phyloP scores from a whole-genome alignment of 345 rosid species.

The Nephelium lappaceum region DNA sequence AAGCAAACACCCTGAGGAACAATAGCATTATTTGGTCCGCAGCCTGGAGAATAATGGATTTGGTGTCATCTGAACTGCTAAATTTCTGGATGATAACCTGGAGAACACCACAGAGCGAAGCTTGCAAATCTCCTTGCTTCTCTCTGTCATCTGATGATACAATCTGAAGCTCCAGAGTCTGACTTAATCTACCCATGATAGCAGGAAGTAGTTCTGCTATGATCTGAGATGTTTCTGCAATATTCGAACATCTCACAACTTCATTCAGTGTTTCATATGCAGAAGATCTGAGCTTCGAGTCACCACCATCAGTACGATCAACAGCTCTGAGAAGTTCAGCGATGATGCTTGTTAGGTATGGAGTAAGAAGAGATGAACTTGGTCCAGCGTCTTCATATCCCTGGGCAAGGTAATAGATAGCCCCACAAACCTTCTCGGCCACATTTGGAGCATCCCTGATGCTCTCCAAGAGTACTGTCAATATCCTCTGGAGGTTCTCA shows the following conservation, averaged over 20 bases:
- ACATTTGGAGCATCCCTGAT: constrained; percentile 79
- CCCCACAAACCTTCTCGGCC: constrained; percentile 94
- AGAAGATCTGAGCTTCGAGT: constrained; percentile 77
- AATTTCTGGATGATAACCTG: constrained; percentile 94
- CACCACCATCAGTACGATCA: constrained; percentile 69
- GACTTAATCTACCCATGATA: constrained; percentile 69
- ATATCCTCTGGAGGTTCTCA: constrained; percentile 63
- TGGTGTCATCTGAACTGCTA: constrained; percentile 64
- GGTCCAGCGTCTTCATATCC: constrained; percentile 83
- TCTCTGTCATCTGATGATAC: constrained; percentile 80
- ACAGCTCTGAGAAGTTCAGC: constrained; percentile 65
- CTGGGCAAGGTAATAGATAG: constrained; percentile 90
- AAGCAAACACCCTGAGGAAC: constrained; percentile 82
- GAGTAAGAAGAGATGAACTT: constrained; percentile 67
- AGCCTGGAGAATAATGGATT: constrained; percentile 56
- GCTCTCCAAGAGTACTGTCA: constrained; percentile 71
- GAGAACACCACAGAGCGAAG: constrained; percentile 89
- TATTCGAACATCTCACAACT: constrained; percentile 82
- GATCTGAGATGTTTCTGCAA: constrained; percentile 61
- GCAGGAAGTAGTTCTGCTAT: constrained; percentile 76
- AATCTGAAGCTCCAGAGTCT: constrained; percentile 74
- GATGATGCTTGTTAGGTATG: constrained; percentile 66
- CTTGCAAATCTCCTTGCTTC: constrained; percentile 91
- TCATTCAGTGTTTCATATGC: constrained; percentile 93
- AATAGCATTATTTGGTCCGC: constrained; percentile 86